Percentiles rank a stretch among this genome's conserved stretches.
These are phyloP conservation scores for Pichia phayaonensis DNA, from an alignment of 805 yeast genomes.

Conservation along the genomic window DNA sequence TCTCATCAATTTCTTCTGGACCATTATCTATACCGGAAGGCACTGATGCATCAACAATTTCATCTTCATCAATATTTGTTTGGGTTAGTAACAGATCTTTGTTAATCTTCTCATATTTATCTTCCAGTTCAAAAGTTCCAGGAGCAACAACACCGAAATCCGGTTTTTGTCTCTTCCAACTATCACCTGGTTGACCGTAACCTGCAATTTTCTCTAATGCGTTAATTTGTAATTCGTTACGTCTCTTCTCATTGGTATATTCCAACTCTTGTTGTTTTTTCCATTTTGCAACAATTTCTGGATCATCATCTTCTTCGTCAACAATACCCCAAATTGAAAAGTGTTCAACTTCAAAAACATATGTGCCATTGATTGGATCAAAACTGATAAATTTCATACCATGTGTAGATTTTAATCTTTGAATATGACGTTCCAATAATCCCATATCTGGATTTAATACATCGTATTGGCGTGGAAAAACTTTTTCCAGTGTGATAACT, in stretches of 20 bases:
- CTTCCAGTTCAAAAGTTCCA: slow-evolving; percentile 22
- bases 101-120: slow-evolving; percentile 13
- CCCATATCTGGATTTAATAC: slow-evolving; percentile 25
- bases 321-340: slow-evolving; percentile 92
- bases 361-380: slow-evolving; percentile 64
- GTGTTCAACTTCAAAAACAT: slow-evolving; percentile 82
- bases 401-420: slow-evolving; percentile 40
- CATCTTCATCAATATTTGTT: neutral
- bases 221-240: slow-evolving; percentile 12
- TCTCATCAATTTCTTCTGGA: slow-evolving; percentile 5
- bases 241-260: slow-evolving; percentile 13
- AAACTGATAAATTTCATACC: slow-evolving; percentile 80
- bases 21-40: neutral
- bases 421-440: slow-evolving; percentile 35
- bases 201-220: slow-evolving; percentile 19
- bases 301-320: slow-evolving; percentile 55
- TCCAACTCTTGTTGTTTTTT: slow-evolving; percentile 22
- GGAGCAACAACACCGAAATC: slow-evolving; percentile 19
- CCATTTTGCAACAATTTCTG: slow-evolving; percentile 30
- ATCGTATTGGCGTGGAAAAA: slow-evolving; percentile 39
- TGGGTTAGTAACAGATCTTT: neutral
- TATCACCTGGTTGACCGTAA: slow-evolving; percentile 11
- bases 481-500: slow-evolving; percentile 55
- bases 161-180: slow-evolving; percentile 25
- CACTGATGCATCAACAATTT: slow-evolving; percentile 6